Percentiles rank a stretch among this genome's conserved stretches.
Evolutionary conservation across 2,329 filamentous ascomycete genomes (phyloP).

Genomic region (Lachnellula occidentalis): DNA sequence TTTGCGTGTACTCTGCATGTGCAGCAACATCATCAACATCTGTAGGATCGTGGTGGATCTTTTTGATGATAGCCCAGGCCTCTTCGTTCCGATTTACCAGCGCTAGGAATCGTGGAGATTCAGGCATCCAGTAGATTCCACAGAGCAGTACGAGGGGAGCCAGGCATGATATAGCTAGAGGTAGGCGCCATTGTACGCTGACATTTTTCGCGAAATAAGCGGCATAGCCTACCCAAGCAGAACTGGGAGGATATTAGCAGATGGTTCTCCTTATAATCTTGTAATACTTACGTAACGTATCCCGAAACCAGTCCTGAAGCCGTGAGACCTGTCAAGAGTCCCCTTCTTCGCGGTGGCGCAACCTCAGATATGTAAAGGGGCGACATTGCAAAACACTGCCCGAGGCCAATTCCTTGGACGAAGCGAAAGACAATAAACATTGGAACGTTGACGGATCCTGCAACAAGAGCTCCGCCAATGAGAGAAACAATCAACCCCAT

Average conservation of each 20-base stretch:
- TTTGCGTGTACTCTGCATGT: not conserved
- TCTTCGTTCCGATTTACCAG: not conserved
- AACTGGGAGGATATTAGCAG: not conserved
- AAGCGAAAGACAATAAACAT: conserved; percentile 15
- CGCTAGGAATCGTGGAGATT: conserved; percentile 66
- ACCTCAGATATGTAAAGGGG: conserved; percentile 66
- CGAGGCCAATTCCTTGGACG: conserved; percentile 42
- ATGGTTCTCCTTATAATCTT: too few species aligned
- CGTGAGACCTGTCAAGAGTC: conserved; percentile 70
- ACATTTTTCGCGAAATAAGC: conserved; percentile 23
- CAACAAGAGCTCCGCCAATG: conserved; percentile 15
- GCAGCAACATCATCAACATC: not conserved
- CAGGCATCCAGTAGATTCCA: conserved; percentile 59
- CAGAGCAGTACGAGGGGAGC: conserved; percentile 34
- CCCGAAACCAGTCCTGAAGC: conserved; percentile 57
- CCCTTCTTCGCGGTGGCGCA: conserved; percentile 62
- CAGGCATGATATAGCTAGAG: conserved; percentile 63
- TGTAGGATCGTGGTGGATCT: not conserved
- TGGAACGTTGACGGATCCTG: conserved; percentile 12
- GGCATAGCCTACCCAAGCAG: conserved; percentile 18
- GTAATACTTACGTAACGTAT: conserved; percentile 39
- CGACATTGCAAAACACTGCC: conserved; percentile 70
- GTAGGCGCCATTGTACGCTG: conserved; percentile 48
- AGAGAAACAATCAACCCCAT: conserved; percentile 10
- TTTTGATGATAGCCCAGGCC: not conserved